Evolutionary conservation across 495 filamentous ascomycete species (phyloP), one percentile per base, ranked within the genome.

Genomic region (Daldinia concentrica): DNA sequence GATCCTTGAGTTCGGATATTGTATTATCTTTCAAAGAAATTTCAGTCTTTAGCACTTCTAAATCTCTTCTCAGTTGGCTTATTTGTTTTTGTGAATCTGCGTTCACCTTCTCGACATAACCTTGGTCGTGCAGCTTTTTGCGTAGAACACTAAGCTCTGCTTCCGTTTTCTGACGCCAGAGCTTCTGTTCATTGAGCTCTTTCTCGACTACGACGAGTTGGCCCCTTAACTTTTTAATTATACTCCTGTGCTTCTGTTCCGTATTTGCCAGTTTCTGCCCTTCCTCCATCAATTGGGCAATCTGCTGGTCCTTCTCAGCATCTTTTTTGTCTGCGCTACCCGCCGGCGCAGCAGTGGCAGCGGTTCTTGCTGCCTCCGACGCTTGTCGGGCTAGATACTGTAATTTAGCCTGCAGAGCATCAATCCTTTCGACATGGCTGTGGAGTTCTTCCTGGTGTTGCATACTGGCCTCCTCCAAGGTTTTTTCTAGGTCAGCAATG

Each of bases 401-500:
- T 27, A 99, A 83, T 75, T 98, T 98, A 6, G 92, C 88, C 77
- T 97, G 92, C 9, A 99, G 83, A 19, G 96, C 92, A 80, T 98
- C 95, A 41, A 98, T 97, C 3, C 92, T 89, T 79, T 98, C 95
- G 12, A 94, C 87, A 64, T 96, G 94, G 11, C 82, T 85, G 71
- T 95, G 88, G 17, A 91, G 85, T 76, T 97, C 94, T 74, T 93
- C 91, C 62, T 93, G 92, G 74, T 91, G 85, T 57, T 90, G 88
- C 27, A 83, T 77, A 51, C 92, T 87, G 3, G 86, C 81, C 26
- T 83, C 84, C 57, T 91, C 87, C 41, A 89, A 79, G n/a, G 90
- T 83, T 19, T 83, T 81, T 55, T 85, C 84, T 43, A 90, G 72
- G 15, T 87, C 81, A 45, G 81, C 78, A 14, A 90, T 76, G 4